Percentiles rank a stretch among this genome's conserved stretches.
Conservation (phyloP, 495 filamentous ascomycete species). For the Parachaetomium inaequale region DNA sequence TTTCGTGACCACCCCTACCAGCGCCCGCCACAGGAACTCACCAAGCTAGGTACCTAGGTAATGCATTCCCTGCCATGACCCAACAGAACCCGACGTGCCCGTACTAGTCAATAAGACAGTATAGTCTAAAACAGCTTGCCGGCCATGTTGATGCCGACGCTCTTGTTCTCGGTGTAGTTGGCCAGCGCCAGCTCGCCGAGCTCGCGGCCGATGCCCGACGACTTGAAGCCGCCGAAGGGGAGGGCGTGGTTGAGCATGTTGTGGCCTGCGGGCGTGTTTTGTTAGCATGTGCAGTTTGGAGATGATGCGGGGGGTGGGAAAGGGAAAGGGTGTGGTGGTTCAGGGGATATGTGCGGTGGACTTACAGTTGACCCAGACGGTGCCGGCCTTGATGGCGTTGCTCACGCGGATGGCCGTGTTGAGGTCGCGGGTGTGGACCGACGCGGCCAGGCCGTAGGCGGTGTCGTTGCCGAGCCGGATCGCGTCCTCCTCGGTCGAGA, state of each 20-base stretch:
- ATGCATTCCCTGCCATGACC: no score
- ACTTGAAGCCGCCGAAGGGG: conserved; percentile 92
- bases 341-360: not conserved
- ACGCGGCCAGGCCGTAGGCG: conserved; percentile 83
- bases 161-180: conserved; percentile 83
- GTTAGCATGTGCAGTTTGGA: conserved; percentile 12
- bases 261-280: conserved; percentile 27
- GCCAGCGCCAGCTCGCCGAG: conserved; percentile 87
- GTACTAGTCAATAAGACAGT: no score
- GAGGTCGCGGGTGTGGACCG: conserved; percentile 87
- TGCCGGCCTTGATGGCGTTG: conserved; percentile 79
- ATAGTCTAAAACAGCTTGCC: conserved; percentile 24
- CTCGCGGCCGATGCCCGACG: conserved; percentile 90
- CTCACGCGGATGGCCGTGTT: conserved; percentile 89
- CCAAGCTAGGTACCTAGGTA: not conserved
- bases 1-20: not conserved
- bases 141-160: conserved; percentile 46
- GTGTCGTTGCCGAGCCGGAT: conserved; percentile 78
- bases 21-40: not conserved
- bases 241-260: conserved; percentile 74
- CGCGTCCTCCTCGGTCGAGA: conserved; percentile 82
- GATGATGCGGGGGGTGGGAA: no score
- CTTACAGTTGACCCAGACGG: conserved; percentile 93
- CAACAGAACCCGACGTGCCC: no score
- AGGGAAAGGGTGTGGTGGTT: not conserved